phyloP scores from a whole-genome alignment of 1,139 yeast species.

The Blastobotrys ciferrii region DNA sequence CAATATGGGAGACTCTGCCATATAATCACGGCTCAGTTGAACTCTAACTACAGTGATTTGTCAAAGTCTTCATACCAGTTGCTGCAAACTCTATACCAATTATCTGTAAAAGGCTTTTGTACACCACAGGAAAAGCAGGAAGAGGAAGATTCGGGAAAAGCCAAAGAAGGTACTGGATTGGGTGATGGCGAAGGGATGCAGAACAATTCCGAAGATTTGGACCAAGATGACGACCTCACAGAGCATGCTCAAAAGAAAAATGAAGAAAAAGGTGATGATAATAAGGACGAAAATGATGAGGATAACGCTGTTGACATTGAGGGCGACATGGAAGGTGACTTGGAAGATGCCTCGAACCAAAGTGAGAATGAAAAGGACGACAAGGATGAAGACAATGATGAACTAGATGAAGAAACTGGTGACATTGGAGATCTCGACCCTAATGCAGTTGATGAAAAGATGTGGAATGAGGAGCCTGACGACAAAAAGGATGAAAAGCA shows the following conservation, averaged over 20 bases:
- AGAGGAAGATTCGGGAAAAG: conserved; percentile 51
- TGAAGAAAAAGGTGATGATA: conserved; percentile 65
- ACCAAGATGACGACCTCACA: conserved; percentile 85
- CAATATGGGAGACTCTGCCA: conserved; percentile 31
- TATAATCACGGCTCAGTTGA: conserved; percentile 21
- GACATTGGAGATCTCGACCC: conserved; percentile 60
- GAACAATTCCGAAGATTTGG: conserved; percentile 78
- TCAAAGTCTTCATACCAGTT: conserved; percentile 64
- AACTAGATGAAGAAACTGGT: conserved; percentile 61
- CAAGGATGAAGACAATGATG: conserved; percentile 65
- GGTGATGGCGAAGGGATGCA: conserved; percentile 96
- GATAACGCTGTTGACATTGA: conserved; percentile 86
- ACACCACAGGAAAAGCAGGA: conserved; percentile 75
- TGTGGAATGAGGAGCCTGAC: conserved; percentile 95
- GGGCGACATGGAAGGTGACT: conserved; percentile 94
- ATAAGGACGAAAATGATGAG: conserved; percentile 54
- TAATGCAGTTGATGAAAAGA: conserved; percentile 90
- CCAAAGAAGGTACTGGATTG: conserved; percentile 79
- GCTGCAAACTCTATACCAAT: conserved; percentile 52
- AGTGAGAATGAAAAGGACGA: conserved; percentile 57
- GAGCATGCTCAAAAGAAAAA: conserved; percentile 88
- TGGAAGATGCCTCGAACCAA: conserved; percentile 66
- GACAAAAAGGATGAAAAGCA: conserved; percentile 65
- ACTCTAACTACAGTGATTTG: conserved; percentile 36
- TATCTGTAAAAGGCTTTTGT: conserved; percentile 90